phyloP scores from a whole-genome alignment of 345 rosid genomes.

The Lepidium aucheri region DNA sequence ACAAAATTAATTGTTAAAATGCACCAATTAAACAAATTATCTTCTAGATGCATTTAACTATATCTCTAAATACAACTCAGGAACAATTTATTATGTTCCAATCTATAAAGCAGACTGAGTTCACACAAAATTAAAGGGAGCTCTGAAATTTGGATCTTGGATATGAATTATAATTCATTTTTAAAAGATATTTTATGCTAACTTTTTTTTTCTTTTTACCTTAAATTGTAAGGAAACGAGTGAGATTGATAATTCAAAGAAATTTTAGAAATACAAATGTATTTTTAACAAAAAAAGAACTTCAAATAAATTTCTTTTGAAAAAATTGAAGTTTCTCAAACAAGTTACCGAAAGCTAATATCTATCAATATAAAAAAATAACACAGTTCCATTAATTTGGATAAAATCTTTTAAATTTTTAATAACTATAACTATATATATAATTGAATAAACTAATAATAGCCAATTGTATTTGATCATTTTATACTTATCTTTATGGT shows the following conservation, averaged over 20 bases:
- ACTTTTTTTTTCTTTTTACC: neutral
- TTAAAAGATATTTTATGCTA: neutral
- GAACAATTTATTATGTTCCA: too few relatives aligned
- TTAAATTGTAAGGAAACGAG: constrained; percentile 5
- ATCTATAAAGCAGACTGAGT: too few relatives aligned
- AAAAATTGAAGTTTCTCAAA: neutral
- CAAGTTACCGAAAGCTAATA: neutral
- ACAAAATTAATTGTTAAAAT: too few relatives aligned
- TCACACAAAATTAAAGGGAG: too few relatives aligned
- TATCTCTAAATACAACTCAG: too few relatives aligned
- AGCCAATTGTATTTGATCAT: too few relatives aligned
- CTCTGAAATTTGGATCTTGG: too few relatives aligned
- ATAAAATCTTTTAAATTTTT: neutral
- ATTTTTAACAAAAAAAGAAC: neutral
- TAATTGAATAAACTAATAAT: neutral
- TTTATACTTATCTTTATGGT: neutral
- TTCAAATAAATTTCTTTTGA: too few relatives aligned
- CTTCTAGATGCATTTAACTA: too few relatives aligned
- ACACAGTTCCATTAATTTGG: neutral
- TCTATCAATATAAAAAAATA: neutral
- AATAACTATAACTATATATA: neutral
- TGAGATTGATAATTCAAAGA: neutral
- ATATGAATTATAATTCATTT: neutral
- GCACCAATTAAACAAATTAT: too few relatives aligned
- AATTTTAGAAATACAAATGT: neutral